Conservation (phyloP, 768 basidiomycete genomes). For the Mycena leptocephala region DNA sequence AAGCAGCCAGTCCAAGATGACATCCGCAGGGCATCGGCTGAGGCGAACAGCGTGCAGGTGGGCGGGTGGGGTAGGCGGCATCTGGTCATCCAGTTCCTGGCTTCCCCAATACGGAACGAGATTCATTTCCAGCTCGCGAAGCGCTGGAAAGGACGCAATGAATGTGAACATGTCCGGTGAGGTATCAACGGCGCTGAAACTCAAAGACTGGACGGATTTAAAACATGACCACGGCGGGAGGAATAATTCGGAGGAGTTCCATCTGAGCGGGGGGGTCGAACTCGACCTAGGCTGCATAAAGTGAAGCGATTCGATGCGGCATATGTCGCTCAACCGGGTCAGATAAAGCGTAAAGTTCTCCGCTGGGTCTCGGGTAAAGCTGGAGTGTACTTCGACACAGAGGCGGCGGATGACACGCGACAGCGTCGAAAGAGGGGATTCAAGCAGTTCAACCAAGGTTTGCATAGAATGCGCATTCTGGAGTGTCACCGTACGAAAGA, state of each 20-base stretch:
- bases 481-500: background rate
- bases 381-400: background rate
- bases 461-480: background rate
- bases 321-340: background rate
- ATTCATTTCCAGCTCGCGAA: slow-evolving; percentile 2
- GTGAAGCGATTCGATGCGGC: background rate
- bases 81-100: background rate
- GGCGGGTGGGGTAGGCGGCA: background rate
- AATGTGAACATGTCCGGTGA: background rate
- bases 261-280: background rate
- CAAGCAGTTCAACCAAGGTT: slow-evolving; percentile 5
- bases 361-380: background rate
- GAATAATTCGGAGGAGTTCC: background rate
- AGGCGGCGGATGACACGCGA: background rate
- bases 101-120: background rate
- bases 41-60: background rate
- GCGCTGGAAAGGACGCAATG: slow-evolving; percentile 5
- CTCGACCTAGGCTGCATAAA: background rate
- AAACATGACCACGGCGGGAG: background rate
- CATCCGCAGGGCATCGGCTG: background rate
- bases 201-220: background rate
- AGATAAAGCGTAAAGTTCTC: background rate
- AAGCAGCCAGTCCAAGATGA: slow-evolving; percentile 1
- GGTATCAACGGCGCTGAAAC: background rate
- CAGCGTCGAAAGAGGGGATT: background rate